phyloP scores from a whole-genome alignment of 1,284 basidiomycete genomes.

The Bondarzewia mesenterica region DNA sequence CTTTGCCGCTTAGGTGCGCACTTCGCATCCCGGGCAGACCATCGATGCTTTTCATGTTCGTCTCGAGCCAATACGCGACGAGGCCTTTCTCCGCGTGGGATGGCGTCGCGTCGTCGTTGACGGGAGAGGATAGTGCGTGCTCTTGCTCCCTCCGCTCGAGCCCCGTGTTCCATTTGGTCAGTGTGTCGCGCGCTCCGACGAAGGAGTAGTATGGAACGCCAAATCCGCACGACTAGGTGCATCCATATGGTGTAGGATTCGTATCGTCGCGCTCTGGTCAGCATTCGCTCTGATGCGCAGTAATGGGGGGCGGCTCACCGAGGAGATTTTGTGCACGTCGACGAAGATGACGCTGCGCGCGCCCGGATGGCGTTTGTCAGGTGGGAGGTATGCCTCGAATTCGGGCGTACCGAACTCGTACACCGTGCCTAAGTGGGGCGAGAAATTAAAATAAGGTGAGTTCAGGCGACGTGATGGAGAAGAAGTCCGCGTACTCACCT shows the following conservation, averaged over 20 bases:
- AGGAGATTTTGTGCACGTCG: conserved; percentile 42
- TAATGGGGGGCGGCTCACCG: conserved; percentile 27
- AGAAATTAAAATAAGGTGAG: too few relatives aligned
- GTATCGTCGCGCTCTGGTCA: neutral
- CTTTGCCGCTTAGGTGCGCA: conserved; percentile 9
- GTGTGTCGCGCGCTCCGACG: conserved; percentile 33
- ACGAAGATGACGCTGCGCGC: conserved; percentile 44
- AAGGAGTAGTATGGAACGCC: conserved; percentile 43
- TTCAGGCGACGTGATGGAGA: too few relatives aligned
- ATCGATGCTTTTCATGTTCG: conserved; percentile 42
- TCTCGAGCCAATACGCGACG: conserved; percentile 34
- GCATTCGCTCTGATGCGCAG: neutral
- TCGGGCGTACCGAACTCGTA: conserved; percentile 47
- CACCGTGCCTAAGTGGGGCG: conserved; percentile 28
- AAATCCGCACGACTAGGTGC: conserved; percentile 44
- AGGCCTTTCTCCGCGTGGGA: conserved; percentile 25
- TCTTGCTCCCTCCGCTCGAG: conserved; percentile 22
- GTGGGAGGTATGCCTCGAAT: conserved; percentile 36
- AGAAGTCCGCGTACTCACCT: conserved; percentile 25
- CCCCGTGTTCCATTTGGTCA: conserved; percentile 23
- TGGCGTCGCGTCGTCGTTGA: conserved; percentile 6
- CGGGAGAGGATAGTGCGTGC: conserved; percentile 3
- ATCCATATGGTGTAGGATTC: neutral
- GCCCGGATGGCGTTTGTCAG: conserved; percentile 36
- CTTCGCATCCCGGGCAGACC: conserved; percentile 27